phyloP scores from a whole-genome alignment of 768 basidiomycete species.

The Lactifluus hygrophoroides region DNA sequence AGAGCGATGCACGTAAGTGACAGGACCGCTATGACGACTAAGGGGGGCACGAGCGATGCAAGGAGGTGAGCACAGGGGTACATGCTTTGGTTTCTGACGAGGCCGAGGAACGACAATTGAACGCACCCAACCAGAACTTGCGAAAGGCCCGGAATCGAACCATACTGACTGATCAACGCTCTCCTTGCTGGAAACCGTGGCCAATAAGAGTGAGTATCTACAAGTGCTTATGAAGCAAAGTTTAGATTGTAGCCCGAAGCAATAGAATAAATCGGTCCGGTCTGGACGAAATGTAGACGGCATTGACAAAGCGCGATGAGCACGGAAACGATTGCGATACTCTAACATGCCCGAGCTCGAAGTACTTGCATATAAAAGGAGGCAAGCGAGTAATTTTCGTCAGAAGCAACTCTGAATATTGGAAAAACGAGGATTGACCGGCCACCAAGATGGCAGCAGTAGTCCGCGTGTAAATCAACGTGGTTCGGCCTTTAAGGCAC shows the following conservation, averaged over 20 bases:
- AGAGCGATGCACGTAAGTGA: conserved; percentile 9
- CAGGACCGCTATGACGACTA: conserved; percentile 3
- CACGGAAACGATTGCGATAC: background rate
- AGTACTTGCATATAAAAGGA: background rate
- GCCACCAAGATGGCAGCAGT: background rate
- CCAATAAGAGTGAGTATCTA: background rate
- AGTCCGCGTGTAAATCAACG: background rate
- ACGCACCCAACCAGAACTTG: conserved; percentile 19
- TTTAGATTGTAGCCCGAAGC: background rate
- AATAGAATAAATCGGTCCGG: background rate
- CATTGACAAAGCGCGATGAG: background rate
- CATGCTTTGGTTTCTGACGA: background rate
- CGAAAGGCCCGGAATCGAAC: conserved; percentile 19
- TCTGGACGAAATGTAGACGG: background rate
- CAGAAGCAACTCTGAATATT: no score
- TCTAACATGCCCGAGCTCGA: no score
- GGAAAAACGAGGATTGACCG: no score
- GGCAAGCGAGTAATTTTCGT: no score
- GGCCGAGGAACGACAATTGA: background rate
- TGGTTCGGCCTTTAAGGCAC: background rate
- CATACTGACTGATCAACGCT: background rate
- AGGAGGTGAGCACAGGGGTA: background rate
- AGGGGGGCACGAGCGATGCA: background rate
- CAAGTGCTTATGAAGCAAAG: background rate
- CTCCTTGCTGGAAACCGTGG: background rate